phyloP scores from a whole-genome alignment of 2,329 filamentous ascomycete genomes.

The Colletotrichum sojae region DNA sequence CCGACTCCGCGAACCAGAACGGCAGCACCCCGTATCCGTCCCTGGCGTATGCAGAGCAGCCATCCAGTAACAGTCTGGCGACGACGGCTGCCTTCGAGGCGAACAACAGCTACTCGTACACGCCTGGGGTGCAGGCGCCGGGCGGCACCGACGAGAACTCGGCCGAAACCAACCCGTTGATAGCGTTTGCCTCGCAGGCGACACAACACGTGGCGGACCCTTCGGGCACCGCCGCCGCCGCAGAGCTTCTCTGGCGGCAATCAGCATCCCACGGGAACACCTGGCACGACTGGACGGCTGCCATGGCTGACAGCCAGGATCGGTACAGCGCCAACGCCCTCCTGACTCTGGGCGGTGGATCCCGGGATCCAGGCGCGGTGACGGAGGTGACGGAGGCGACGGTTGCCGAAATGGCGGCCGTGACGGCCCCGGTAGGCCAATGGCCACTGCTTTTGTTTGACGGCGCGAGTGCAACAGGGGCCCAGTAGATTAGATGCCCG shows the following conservation, averaged over 20 bases:
- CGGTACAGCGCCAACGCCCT: conserved; percentile 65
- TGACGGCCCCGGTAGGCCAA: conserved; percentile 28
- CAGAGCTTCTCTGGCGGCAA: conserved; percentile 53
- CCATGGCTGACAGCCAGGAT: conserved; percentile 65
- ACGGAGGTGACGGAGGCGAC: conserved; percentile 39
- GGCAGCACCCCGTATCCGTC: conserved; percentile 49
- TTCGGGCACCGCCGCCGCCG: conserved; percentile 43
- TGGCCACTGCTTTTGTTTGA: conserved; percentile 39
- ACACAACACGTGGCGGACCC: conserved; percentile 51
- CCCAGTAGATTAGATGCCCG: conserved; percentile 17
- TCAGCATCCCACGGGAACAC: conserved; percentile 54
- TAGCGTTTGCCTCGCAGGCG: conserved; percentile 57
- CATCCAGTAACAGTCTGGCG: conserved; percentile 42
- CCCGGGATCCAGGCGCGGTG: conserved; percentile 25
- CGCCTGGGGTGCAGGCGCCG: conserved; percentile 22
- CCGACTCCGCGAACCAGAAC: conserved; percentile 44
- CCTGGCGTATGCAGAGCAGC: conserved; percentile 49
- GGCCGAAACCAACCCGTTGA: conserved; percentile 53
- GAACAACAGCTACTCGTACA: conserved; percentile 36
- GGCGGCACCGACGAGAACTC: conserved; percentile 43
- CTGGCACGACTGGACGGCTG: conserved; percentile 70
- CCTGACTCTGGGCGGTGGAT: conserved; percentile 58
- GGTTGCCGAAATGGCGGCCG: conserved; percentile 32
- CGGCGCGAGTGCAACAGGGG: conserved; percentile 11
- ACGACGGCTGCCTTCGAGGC: conserved; percentile 33